Evolutionary conservation across 129 eudicot genomes (phyloP), one percentile per base, ranked within the genome.

Genomic region (Flaveria ramosissima): DNA sequence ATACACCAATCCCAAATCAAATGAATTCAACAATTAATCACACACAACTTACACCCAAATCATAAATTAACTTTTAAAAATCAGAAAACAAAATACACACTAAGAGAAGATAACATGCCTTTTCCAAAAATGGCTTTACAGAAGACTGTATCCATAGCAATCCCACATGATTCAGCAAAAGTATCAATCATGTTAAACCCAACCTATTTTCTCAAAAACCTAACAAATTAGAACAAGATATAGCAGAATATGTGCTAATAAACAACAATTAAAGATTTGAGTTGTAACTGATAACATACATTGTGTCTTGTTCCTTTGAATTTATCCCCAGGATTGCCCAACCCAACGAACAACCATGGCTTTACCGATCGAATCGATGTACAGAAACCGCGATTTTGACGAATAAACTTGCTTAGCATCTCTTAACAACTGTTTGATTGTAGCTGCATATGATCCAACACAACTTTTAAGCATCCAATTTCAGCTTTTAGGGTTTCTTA

Each of bases 161-260:
- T 95, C 62, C 90, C 91, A 61, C 62, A 84, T 2, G 92, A 83
- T 27, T 83, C 86, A 2, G 96, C 90, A 82, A 95, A 86, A 55
- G 91, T 88, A 73, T 92, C 97, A 27, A 95, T 86, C 90, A 92
- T 86, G 75, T 88, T 84, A 72, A 95, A 95, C n/a, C 99, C 99
- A 27, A 83, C 89, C 96, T 90, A 81, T 32, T 41, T 24, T 26
- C 11, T 17, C 70, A 68, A 48, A 15, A 77, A 7, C 4, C 14
- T 9, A 46, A 73, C 57, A 45, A 24, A 75, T 74, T 7, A 79
- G 32, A 39, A 42, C 0, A 14, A 57, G 0, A 61, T 32, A 71
- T 20, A 57, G 57, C 70, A 68, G 26, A 69, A 74, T 24, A 1
- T 15, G 1, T 19, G 43, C n/a, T 41, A 57, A 36, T 13, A 67